Evolutionary conservation across 148 eudicot species (phyloP).

Genomic region (Selenicereus undatus): DNA sequence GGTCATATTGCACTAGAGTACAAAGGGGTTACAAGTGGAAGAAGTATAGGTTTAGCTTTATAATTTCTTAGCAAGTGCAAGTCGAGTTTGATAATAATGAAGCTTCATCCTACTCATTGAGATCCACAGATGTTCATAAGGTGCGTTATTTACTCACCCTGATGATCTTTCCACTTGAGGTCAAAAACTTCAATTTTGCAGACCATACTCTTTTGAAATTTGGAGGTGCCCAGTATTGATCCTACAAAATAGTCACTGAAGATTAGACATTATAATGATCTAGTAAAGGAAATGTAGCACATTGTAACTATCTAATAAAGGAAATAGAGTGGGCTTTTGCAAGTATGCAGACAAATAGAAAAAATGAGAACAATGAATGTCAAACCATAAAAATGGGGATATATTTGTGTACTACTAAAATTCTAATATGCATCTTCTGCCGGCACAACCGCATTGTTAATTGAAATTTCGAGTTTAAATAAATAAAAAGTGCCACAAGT

Average conservation of each 20-base stretch:
- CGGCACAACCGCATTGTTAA: background rate
- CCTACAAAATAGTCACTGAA: too few species aligned
- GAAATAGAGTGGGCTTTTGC: too few species aligned
- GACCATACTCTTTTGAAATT: slow-evolving; percentile 79
- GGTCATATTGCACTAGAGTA: background rate
- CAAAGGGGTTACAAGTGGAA: background rate
- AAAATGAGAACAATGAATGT: background rate
- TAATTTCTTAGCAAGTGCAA: background rate
- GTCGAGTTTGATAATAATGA: background rate
- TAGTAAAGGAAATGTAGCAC: too few species aligned
- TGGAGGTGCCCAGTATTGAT: slow-evolving; percentile 97
- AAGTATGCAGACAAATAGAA: too few species aligned
- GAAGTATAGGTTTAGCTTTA: background rate
- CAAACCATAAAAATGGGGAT: too few species aligned
- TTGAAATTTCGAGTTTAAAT: too few species aligned
- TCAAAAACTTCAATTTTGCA: slow-evolving; percentile 74
- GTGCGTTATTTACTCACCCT: slow-evolving; percentile 43
- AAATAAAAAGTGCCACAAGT: too few species aligned
- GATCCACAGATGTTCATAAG: background rate
- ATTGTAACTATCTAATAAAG: too few species aligned
- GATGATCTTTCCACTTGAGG: slow-evolving; percentile 74
- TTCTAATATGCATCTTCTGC: background rate
- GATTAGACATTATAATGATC: background rate
- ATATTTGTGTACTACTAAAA: background rate
- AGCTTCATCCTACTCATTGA: background rate